Evolutionary conservation across 495 filamentous ascomycete genomes (phyloP).

Genomic region (Physcia stellaris): DNA sequence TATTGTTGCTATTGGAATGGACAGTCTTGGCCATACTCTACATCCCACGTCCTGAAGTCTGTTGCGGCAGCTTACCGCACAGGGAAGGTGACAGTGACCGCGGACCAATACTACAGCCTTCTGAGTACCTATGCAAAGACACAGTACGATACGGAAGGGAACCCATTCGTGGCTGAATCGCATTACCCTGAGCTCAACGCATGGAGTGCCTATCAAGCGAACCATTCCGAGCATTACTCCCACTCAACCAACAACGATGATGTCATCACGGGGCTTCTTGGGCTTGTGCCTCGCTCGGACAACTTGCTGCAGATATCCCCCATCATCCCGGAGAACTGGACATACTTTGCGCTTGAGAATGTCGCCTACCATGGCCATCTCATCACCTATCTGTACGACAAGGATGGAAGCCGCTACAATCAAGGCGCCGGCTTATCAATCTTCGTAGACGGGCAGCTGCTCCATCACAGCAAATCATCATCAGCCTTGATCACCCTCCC

Average conservation of each 20-base stretch:
- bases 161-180: conserved; percentile 31
- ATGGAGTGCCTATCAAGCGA: conserved; percentile 26
- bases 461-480: conserved; percentile 14
- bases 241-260: conserved; percentile 34
- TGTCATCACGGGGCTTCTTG: conserved; percentile 31
- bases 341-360: conserved; percentile 31
- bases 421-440: conserved; percentile 21
- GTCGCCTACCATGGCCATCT: conserved; percentile 29
- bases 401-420: conserved; percentile 24
- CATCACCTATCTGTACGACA: conserved; percentile 28
- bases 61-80: conserved; percentile 20
- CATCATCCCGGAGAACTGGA: conserved; percentile 28
- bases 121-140: conserved; percentile 26
- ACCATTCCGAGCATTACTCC: conserved; percentile 33
- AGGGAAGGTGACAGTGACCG: conserved; percentile 17
- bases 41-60: conserved; percentile 7
- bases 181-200: conserved; percentile 26
- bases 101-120: conserved; percentile 22
- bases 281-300: conserved; percentile 24
- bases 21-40: conserved; percentile 33
- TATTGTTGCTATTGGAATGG: conserved; percentile 36
- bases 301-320: conserved; percentile 25
- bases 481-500: conserved; percentile 12
- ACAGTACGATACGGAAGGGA: conserved; percentile 26
- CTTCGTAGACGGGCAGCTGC: conserved; percentile 22